These are phyloP conservation scores for Phoma sp. DNA, from an alignment of 2,329 filamentous ascomycete genomes.

Conservation along the genomic window DNA sequence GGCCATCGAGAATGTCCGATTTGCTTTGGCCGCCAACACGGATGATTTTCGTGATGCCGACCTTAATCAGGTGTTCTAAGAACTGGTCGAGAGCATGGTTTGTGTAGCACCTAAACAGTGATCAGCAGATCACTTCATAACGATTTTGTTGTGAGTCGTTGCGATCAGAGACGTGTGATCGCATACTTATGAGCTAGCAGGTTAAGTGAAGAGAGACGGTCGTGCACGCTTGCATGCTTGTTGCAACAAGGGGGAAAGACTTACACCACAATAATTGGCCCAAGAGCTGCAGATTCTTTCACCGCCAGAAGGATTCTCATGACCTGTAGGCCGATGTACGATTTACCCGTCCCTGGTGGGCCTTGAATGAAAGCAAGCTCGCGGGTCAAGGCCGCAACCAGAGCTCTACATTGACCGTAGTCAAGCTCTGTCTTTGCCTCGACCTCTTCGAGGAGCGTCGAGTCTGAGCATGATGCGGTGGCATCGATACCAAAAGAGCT, in stretches of 20 bases:
- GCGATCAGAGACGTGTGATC: too few species aligned
- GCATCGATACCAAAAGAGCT: slow-evolving; percentile 18
- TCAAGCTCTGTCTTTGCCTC: slow-evolving; percentile 54
- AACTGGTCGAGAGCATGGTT: slow-evolving; percentile 65
- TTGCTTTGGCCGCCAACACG: slow-evolving; percentile 67
- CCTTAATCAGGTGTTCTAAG: slow-evolving; percentile 64
- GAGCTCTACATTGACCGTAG: slow-evolving; percentile 54
- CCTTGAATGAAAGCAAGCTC: slow-evolving; percentile 70
- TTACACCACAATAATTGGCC: slow-evolving; percentile 54
- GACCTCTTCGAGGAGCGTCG: slow-evolving; percentile 20
- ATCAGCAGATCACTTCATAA: not conserved
- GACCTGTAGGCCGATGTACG: slow-evolving; percentile 65
- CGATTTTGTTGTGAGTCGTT: too few species aligned
- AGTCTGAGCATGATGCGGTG: slow-evolving; percentile 22
- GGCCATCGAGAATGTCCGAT: slow-evolving; percentile 56
- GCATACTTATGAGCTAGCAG: too few species aligned
- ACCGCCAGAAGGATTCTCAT: slow-evolving; percentile 62
- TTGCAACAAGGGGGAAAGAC: slow-evolving; percentile 7
- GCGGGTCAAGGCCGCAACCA: slow-evolving; percentile 60
- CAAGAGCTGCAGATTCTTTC: slow-evolving; percentile 43
- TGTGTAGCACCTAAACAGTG: slow-evolving; percentile 51
- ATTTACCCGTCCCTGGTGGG: slow-evolving; percentile 74
- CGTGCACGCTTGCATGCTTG: not conserved
- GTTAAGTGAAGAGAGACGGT: too few species aligned
- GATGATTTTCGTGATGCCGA: slow-evolving; percentile 59